Conservation (phyloP, 495 filamentous ascomycete genomes). For the Astrothelium macrocarpum region DNA sequence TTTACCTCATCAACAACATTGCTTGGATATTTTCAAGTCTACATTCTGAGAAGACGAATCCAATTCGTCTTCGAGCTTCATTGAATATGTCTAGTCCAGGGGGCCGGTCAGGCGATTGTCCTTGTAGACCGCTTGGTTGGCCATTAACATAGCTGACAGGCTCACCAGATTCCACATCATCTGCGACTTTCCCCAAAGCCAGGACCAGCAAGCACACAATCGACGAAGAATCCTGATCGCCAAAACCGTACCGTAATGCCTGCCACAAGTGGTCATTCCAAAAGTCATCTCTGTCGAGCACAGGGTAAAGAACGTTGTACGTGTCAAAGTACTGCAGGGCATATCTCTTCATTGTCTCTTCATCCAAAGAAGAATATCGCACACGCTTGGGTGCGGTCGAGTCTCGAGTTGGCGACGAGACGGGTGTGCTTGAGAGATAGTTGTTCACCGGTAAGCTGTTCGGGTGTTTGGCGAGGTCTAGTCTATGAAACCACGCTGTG, state of each 20-base stretch:
- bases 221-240: slow-evolving; percentile 36
- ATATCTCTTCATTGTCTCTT: slow-evolving; percentile 42
- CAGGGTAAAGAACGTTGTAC: slow-evolving; percentile 46
- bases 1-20: slow-evolving; percentile 32
- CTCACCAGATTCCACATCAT: slow-evolving; percentile 37
- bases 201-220: slow-evolving; percentile 49
- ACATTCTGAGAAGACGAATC: slow-evolving; percentile 45
- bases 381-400: slow-evolving; percentile 18
- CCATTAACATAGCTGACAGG: slow-evolving; percentile 38
- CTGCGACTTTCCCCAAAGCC: slow-evolving; percentile 45
- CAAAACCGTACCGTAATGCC: slow-evolving; percentile 41
- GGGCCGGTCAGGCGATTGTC: slow-evolving; percentile 39
- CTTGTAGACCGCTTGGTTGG: slow-evolving; percentile 43
- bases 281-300: slow-evolving; percentile 46
- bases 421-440: slow-evolving; percentile 14
- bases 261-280: slow-evolving; percentile 37
- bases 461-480: slow-evolving; percentile 32
- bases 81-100: slow-evolving; percentile 51
- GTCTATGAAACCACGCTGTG: slow-evolving; percentile 38
- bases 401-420: not conserved
- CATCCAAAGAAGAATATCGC: slow-evolving; percentile 32
- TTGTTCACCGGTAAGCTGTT: slow-evolving; percentile 20
- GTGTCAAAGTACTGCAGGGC: slow-evolving; percentile 46
- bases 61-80: slow-evolving; percentile 48
- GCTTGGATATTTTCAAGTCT: slow-evolving; percentile 50